phyloP scores from a whole-genome alignment of 1,284 basidiomycete species.

The Serendipita sp. region DNA sequence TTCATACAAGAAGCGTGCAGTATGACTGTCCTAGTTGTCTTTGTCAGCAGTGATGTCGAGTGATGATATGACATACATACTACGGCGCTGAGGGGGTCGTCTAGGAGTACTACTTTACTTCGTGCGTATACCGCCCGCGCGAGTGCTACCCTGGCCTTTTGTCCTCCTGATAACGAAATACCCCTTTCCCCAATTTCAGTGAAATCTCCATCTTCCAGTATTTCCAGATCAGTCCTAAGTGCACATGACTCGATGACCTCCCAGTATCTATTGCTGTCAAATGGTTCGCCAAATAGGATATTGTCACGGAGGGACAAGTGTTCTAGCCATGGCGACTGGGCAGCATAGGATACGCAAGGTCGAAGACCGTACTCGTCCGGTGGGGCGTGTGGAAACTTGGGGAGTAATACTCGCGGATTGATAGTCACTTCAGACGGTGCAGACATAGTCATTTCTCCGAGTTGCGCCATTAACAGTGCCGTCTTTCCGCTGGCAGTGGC shows the following conservation, averaged over 20 bases:
- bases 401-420: constrained; percentile 18
- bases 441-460: constrained; percentile 25
- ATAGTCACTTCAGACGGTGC: constrained; percentile 17
- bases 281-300: constrained; percentile 54
- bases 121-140: constrained; percentile 54
- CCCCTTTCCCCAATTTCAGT: constrained; percentile 44
- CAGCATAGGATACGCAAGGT: constrained; percentile 38
- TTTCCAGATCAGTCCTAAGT: constrained; percentile 52
- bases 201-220: constrained; percentile 59
- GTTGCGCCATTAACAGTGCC: constrained; percentile 39
- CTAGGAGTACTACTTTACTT: constrained; percentile 52
- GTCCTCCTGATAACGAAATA: constrained; percentile 30
- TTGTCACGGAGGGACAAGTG: constrained; percentile 33
- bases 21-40: constrained; percentile 51
- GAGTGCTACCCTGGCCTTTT: constrained; percentile 46
- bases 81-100: constrained; percentile 60
- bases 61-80: constrained; percentile 25
- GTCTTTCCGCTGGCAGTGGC: constrained; percentile 75
- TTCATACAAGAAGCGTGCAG: constrained; percentile 53
- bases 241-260: constrained; percentile 58
- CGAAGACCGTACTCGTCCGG: constrained; percentile 26
- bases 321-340: constrained; percentile 41
- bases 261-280: constrained; percentile 49
- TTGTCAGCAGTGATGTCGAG: constrained; percentile 12
- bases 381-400: constrained; percentile 21